Percentiles rank a stretch among this genome's conserved stretches.
These are phyloP conservation scores for Epichloe typhina DNA, from an alignment of 2,329 filamentous ascomycete genomes.

Conservation along the genomic window DNA sequence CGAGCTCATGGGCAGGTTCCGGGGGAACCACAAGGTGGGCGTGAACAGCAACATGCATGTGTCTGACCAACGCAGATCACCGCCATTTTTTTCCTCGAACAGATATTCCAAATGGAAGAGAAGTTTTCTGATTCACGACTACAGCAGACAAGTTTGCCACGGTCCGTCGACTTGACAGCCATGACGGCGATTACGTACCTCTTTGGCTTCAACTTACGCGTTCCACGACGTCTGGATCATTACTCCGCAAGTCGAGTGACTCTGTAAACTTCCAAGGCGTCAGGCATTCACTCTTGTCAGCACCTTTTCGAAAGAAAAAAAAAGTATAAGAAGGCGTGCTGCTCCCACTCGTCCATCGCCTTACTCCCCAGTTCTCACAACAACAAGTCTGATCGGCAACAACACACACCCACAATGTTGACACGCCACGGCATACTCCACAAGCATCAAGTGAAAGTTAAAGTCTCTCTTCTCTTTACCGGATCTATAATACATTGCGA, in stretches of 20 bases:
- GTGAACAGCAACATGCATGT: too few relatives aligned
- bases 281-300: not conserved
- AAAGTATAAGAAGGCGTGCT: not conserved
- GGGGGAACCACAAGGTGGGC: too few relatives aligned
- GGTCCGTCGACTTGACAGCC: constrained; percentile 15
- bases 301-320: too few relatives aligned
- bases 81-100: too few relatives aligned
- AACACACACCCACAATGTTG: not conserved
- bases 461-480: not conserved
- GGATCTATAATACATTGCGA: too few relatives aligned
- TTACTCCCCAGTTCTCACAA: not conserved
- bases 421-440: not conserved
- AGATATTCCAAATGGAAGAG: constrained; percentile 14
- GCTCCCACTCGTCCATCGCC: not conserved
- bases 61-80: not conserved
- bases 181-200: constrained; percentile 30
- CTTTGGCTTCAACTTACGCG: constrained; percentile 26
- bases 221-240: constrained; percentile 24
- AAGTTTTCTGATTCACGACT: constrained; percentile 19
- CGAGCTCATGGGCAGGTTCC: too few relatives aligned
- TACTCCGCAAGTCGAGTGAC: not conserved
- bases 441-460: not conserved
- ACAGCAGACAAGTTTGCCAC: not conserved
- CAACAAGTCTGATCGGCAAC: not conserved
- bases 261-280: too few relatives aligned